Base-by-base conservation (phyloP, 1,139 yeast genomes). In the Lodderomyces beijingensis region DNA sequence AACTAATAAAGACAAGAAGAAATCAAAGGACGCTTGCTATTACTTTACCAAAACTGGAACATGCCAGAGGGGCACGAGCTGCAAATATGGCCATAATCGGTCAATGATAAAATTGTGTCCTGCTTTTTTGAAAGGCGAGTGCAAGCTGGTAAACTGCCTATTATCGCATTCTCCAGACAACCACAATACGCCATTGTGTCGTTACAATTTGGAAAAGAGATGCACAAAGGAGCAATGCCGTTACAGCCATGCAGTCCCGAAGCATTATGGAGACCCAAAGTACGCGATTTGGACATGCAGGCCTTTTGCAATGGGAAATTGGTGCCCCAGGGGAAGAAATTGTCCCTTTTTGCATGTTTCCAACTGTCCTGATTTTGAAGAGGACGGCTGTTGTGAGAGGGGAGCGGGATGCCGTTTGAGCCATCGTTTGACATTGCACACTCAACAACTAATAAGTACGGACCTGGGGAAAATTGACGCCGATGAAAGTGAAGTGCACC, bases 331-430 rank as follows among this genome's bases (percentile, higher is more conserved):
- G 24, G 95, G 94, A 0, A 50, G 55, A 15, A 46, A 51, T 24
- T 84, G 94, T 51, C 65, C 70, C 4, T 67, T 73, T 36, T 55
- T 71, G 26, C 95, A 84, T 52, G 57, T 62, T 8, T 70, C 64
- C 45, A 75, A 74, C 37, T 84, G 94, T 53, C 93, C 94, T 0
- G 91, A 83, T 48, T 76, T 68, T 44, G 80, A 75, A 42, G 78
- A 75, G 40, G 60, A 62, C 14, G 83, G 83, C 10, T 49, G 45
- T 14, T 84, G 94, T 53, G 63, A 74, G 1, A 55, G 73, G 37
- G 72, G 73, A 1, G 54, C 47, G 16, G 49, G 57, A 13, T 81
- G 88, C 47, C 52, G 58, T 16, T 55, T 81, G 28, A 51, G 50
- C 27, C 88, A 80, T 50, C 55, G 61, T 16, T 37, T 51, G 9